phyloP scores from a whole-genome alignment of 2,329 filamentous ascomycete species.

The Exophiala spinifera region DNA sequence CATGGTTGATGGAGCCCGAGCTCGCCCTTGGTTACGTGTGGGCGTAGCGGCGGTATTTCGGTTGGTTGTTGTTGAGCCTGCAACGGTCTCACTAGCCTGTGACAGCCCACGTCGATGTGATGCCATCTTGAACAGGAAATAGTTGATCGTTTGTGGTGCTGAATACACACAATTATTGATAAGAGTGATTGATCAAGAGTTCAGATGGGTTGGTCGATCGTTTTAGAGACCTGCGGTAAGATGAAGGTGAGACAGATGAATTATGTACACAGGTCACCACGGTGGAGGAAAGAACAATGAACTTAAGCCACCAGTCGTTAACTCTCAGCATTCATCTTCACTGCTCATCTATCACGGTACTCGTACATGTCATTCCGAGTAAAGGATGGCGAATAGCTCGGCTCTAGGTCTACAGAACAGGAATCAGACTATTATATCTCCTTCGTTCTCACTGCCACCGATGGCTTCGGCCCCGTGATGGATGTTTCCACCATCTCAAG shows the following conservation, averaged over 20 bases:
- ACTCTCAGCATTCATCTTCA: background rate
- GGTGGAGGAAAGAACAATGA: too few relatives aligned
- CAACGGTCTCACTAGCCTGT: too few relatives aligned
- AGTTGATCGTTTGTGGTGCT: too few relatives aligned
- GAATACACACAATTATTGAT: too few relatives aligned
- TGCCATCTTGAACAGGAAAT: too few relatives aligned
- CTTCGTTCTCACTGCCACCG: conserved; percentile 37
- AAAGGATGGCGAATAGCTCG: background rate
- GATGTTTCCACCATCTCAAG: conserved; percentile 86
- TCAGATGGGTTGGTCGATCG: too few relatives aligned
- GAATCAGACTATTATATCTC: conserved; percentile 36
- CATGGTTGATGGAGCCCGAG: background rate
- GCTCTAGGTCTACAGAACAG: conserved; percentile 16
- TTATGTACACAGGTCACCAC: too few relatives aligned
- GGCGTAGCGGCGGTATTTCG: background rate
- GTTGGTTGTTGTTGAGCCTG: background rate
- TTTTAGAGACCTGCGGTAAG: too few relatives aligned
- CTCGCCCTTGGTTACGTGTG: background rate
- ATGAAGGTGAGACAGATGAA: too few relatives aligned
- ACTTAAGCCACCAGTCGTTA: too few relatives aligned
- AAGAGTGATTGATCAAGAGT: too few relatives aligned
- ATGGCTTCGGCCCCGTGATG: conserved; percentile 41
- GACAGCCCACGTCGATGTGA: background rate
- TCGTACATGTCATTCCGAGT: too few relatives aligned
- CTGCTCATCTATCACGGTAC: background rate